Evolutionary conservation across 192 early-diverging fungal genomes (phyloP), one percentile per base, ranked within the genome.

Genomic region (Paraglomus occultum): DNA sequence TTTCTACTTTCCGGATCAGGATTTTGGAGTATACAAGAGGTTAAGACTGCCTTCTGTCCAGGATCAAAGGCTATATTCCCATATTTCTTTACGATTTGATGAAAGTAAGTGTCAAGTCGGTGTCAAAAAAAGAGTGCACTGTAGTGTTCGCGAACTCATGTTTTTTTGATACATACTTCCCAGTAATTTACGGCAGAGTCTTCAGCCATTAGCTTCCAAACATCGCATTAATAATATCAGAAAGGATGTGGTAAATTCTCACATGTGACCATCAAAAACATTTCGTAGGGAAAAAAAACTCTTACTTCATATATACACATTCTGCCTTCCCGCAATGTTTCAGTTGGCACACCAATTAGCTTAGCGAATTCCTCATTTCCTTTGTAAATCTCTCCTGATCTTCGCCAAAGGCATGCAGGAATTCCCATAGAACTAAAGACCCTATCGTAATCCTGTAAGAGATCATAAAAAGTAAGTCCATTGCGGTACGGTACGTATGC

Each of bases 11-110:
- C 78, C 15, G 71, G 81, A 45, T 86, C 80, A 0, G 82, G 83
- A 63, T 87, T 82, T 49, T 83, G 80, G 71, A 98, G 78, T 54
- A 98, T 80, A 58, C 95, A 98, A 8, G 91, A 92, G 10, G 95
- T 98, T 70, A 98, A 76, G 3, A 98, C 95, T 0, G 95, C 95
- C 76, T 98, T 98, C 78, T 98, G 95, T 6, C 90, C 89, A 9
- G 93, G 89, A 80, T 98, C 94, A 77, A 98, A 98, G 2, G 95
- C 94, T 73, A 98, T 96, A 62, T 95, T 95, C 22, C 95, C 94
- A 71, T 98, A 98, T 83, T 96, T 98, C 78, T 85, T 53, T 18
- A 39, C 3, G 42, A 2, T 11, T 59, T 20, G 0, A 40, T 38
- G 48, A 68, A 50, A 57, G 2, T 48, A 65, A 62, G 18, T 11